Base-by-base conservation (phyloP, 148 eudicot genomes). In the Salicornia ramosissima region DNA sequence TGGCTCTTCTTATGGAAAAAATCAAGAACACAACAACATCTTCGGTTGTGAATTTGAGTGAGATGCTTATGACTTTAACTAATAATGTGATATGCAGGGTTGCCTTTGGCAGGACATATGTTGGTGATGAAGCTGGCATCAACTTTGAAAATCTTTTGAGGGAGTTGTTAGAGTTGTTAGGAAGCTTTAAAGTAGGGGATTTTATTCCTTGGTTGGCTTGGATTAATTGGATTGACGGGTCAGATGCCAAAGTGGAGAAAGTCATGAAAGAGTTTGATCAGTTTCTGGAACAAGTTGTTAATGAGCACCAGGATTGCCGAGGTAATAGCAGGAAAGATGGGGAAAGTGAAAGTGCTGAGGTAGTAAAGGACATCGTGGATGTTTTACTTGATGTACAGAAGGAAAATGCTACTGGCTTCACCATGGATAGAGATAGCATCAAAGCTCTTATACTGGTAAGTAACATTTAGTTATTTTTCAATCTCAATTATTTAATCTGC, bases 51-150 rank as follows among this genome's bases (percentile, higher is more conserved):
- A 71, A 90, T 54, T 52, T 90, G 55, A 90, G 80, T 6, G 78
- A 78, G 21, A 31, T 76, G 65, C 75, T 90, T 0, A 16, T 43
- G 14, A 30, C 19, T 0, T 65, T 86, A 2, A 83, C 86, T 0
- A 79, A 80, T 57, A 82, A 87, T 47, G 81, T 87, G 11, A 71
- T 82, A 34, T 81, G 87, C 62, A 78, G 86, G 71, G 81, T 72
- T 19, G 87, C 87, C 0, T 84, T 87, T 47, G 90, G 96, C 22
- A 86, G 72, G 68, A 87, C 82, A 66, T 86, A 87, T 34, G 59
- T 79, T 15, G 81, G 65, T 13, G 76, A 72, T 6, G 82, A 74
- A 49, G 57, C 12, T 11, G 82, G 82, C 29, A 45, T 65, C 40
- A 77, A 63, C 19, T 76, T 81, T 42, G 57, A 51, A 34, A 66